A percentile compares a stretch with the other conserved stretches of the same genome.
These are phyloP conservation scores for Mallotus repandus DNA, from an alignment of 441 rosid species.

Conservation along the genomic window DNA sequence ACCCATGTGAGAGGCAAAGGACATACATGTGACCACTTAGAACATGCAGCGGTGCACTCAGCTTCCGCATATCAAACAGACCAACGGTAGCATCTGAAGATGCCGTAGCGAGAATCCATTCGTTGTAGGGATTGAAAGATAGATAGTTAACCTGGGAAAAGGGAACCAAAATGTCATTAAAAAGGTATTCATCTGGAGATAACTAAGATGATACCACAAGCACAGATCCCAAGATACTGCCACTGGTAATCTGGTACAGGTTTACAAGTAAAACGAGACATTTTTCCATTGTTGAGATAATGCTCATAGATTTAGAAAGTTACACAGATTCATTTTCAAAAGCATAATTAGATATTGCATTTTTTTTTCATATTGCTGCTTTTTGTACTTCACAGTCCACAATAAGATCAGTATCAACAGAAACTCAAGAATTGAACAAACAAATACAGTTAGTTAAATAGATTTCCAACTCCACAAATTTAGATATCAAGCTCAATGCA, in stretches of 20 bases:
- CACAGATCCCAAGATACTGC: background rate
- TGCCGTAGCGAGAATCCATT: constrained; percentile 86
- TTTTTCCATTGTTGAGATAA: background rate
- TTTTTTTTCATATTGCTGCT: background rate
- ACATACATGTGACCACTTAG: constrained; percentile 66
- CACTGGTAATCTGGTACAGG: background rate
- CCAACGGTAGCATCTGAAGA: constrained; percentile 76
- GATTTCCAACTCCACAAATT: background rate
- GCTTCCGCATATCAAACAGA: constrained; percentile 76
- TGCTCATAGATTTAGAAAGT: background rate
- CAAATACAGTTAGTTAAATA: background rate
- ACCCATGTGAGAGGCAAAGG: background rate
- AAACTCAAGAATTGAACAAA: background rate
- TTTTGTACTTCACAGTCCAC: background rate
- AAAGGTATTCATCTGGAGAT: constrained; percentile 1
- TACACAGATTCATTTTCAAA: background rate
- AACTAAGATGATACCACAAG: background rate
- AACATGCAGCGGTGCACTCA: constrained; percentile 57
- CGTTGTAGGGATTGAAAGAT: constrained; percentile 76
- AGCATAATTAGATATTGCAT: background rate
- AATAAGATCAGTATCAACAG: background rate
- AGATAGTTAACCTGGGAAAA: constrained; percentile 59
- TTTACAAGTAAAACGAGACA: background rate
- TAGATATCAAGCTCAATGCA: background rate
- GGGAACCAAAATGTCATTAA: background rate